A percentile compares a stretch with the other conserved stretches of the same genome.
Conservation (phyloP, 73 alveolate genomes). For the Paramecium biaurelia region DNA sequence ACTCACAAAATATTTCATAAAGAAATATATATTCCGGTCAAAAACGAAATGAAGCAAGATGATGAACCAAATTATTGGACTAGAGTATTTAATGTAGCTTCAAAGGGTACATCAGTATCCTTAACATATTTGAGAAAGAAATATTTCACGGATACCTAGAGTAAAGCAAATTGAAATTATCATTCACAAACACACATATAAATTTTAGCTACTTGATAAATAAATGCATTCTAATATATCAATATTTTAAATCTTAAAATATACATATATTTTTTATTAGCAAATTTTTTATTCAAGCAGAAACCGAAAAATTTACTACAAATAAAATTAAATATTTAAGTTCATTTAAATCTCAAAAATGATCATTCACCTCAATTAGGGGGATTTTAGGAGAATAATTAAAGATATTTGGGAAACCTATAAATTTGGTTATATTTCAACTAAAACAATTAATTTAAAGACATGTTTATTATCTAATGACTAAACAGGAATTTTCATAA, state of each 20-base stretch:
- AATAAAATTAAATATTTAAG: too few species aligned
- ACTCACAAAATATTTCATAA: neutral
- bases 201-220: neutral
- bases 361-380: too few species aligned
- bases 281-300: neutral
- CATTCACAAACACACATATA: neutral
- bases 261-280: neutral
- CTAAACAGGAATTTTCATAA: neutral
- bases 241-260: neutral
- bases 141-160: neutral
- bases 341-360: too few species aligned
- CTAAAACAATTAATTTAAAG: neutral
- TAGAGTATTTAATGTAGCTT: neutral
- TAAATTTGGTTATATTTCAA: neutral
- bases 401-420: neutral
- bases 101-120: neutral
- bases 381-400: neutral
- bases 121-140: neutral
- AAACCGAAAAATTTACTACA: too few species aligned
- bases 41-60: neutral
- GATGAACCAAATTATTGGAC: slow-evolving; percentile 6
- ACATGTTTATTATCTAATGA: neutral
- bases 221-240: neutral
- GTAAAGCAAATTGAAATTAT: neutral
- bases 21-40: neutral